These are phyloP conservation scores for Phytophthora uliginosa DNA, from an alignment of 352 stramenopile species.

Conservation along the genomic window DNA sequence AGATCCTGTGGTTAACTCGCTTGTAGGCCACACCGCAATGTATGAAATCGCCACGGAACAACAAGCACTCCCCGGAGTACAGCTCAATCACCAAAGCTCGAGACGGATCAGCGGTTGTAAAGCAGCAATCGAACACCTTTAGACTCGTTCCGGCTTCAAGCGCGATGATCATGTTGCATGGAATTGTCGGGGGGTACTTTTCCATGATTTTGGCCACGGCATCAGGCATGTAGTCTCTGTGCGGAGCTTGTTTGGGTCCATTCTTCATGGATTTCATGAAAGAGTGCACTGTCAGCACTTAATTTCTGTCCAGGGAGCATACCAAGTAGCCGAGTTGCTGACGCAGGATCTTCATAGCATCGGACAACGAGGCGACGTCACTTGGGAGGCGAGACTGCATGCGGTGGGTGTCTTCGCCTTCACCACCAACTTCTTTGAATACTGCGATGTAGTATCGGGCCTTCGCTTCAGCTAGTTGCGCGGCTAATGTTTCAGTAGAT, in stretches of 20 bases:
- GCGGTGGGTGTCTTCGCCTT: neutral
- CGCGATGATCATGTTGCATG: neutral
- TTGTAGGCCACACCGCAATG: constrained; percentile 4
- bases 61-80: neutral
- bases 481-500: neutral
- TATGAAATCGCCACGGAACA: constrained; percentile 8
- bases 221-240: neutral
- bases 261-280: neutral
- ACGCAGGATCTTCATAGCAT: neutral
- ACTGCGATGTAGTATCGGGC: neutral
- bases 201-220: neutral
- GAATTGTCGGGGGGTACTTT: neutral
- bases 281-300: neutral
- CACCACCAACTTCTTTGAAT: neutral
- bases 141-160: neutral
- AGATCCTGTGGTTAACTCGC: neutral
- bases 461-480: neutral
- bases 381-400: neutral
- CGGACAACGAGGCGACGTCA: neutral
- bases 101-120: neutral
- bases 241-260: neutral
- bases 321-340: neutral
- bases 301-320: neutral
- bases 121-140: neutral
- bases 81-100: neutral